Evolutionary conservation across 169 alveolate genomes (phyloP).

Genomic region (Theileria equi): DNA sequence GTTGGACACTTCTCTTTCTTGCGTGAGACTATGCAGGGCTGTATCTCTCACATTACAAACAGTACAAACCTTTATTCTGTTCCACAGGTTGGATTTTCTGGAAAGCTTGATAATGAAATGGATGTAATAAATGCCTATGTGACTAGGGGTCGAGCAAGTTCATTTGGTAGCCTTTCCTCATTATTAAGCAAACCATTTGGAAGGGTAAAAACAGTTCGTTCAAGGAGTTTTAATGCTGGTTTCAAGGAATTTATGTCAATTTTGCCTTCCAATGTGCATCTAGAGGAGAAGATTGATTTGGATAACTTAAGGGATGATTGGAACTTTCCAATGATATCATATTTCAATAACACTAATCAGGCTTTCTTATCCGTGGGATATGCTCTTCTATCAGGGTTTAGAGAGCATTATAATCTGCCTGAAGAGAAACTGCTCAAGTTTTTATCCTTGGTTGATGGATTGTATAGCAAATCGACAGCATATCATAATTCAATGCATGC

Average conservation of each 20-base stretch:
- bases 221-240: background rate
- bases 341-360: conserved; percentile 47
- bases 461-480: conserved; percentile 66
- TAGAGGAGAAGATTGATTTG: background rate
- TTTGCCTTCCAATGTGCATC: background rate
- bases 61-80: background rate
- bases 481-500: conserved; percentile 76
- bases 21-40: background rate
- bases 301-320: conserved; percentile 55
- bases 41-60: conserved; percentile 16
- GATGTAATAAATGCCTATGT: conserved; percentile 44
- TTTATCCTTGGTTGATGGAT: conserved; percentile 59
- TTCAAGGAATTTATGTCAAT: background rate
- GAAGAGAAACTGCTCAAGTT: conserved; percentile 30
- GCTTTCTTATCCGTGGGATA: conserved; percentile 52
- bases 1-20: background rate
- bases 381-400: conserved; percentile 11
- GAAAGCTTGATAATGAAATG: background rate
- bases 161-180: too few species aligned
- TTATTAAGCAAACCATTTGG: too few species aligned
- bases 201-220: background rate
- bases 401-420: conserved; percentile 14
- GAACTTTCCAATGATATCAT: conserved; percentile 67
- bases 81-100: background rate
- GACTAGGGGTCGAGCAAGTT: too few species aligned